These are phyloP conservation scores for Apiospora pterosperma DNA, from an alignment of 2,329 filamentous ascomycete species.

Conservation along the genomic window DNA sequence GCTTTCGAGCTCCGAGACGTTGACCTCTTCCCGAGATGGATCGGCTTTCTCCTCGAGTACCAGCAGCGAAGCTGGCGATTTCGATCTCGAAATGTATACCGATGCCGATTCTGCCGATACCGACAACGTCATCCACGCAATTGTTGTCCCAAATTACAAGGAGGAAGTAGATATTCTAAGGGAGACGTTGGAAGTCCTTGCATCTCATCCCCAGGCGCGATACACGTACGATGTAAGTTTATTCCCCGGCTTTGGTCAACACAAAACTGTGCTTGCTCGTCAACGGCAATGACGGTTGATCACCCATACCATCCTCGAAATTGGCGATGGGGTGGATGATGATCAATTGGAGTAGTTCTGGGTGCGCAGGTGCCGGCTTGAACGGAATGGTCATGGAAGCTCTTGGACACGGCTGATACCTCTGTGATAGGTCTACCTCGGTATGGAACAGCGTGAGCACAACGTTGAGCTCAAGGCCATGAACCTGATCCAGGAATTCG, in stretches of 20 bases:
- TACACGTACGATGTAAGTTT: constrained; percentile 65
- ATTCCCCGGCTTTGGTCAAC: background rate
- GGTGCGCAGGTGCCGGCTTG: background rate
- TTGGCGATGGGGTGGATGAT: background rate
- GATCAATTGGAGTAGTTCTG: background rate
- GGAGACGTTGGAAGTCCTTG: constrained; percentile 66
- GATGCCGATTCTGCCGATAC: constrained; percentile 37
- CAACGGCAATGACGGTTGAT: background rate
- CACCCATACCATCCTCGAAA: background rate
- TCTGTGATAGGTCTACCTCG: constrained; percentile 60
- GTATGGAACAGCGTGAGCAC: constrained; percentile 68
- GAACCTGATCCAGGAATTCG: constrained; percentile 58
- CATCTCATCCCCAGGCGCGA: constrained; percentile 61
- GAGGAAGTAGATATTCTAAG: constrained; percentile 66
- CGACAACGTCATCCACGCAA: constrained; percentile 58
- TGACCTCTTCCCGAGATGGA: constrained; percentile 42
- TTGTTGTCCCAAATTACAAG: constrained; percentile 72
- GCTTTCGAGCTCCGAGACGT: constrained; percentile 53
- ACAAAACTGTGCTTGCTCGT: background rate
- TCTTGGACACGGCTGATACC: background rate
- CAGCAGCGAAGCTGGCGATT: constrained; percentile 49
- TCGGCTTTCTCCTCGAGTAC: constrained; percentile 37
- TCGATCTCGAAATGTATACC: constrained; percentile 43
- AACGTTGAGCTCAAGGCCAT: constrained; percentile 60
- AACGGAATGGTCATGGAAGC: background rate